These are phyloP conservation scores for Geotrichum klebahnii DNA, from an alignment of 1,139 yeast genomes.

Conservation along the genomic window DNA sequence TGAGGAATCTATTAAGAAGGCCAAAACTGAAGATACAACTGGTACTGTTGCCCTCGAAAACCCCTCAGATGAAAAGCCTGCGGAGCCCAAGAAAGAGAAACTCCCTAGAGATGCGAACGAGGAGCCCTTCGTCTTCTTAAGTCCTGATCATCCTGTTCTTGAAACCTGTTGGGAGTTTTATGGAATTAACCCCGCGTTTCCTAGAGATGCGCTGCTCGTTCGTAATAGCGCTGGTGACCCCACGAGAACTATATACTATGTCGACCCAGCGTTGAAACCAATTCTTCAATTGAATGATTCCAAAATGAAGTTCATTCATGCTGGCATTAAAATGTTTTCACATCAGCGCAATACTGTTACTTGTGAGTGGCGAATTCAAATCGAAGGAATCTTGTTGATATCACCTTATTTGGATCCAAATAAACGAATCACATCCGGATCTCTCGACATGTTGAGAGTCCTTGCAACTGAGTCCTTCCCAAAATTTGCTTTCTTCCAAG, in stretches of 20 bases:
- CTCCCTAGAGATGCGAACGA: conserved; percentile 84
- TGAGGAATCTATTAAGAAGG: conserved; percentile 32
- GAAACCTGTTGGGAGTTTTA: conserved; percentile 81
- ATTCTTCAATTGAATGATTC: conserved; percentile 66
- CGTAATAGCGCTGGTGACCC: conserved; percentile 97
- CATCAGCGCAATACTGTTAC: conserved; percentile 71
- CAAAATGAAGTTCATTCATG: conserved; percentile 80
- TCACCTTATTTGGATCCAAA: conserved; percentile 54
- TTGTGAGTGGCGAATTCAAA: conserved; percentile 88
- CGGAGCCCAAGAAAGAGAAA: conserved; percentile 61
- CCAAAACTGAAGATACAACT: conserved; percentile 30
- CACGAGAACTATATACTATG: conserved; percentile 82
- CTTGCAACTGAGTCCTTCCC: conserved; percentile 55
- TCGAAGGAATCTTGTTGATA: conserved; percentile 55
- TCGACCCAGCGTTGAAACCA: conserved; percentile 67
- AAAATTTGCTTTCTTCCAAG: conserved; percentile 54
- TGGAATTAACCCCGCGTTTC: conserved; percentile 64
- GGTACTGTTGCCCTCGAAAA: conserved; percentile 28
- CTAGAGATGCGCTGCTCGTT: conserved; percentile 61
- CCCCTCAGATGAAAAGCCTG: too few relatives aligned
- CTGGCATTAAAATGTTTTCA: conserved; percentile 87
- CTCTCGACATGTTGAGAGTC: conserved; percentile 40
- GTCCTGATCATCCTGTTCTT: conserved; percentile 61
- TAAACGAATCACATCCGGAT: conserved; percentile 9
- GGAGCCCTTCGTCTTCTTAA: conserved; percentile 83